Evolutionary conservation across 371 early-diverging fungal genomes (phyloP).

Genomic region (Syncephalastrum racemosum): DNA sequence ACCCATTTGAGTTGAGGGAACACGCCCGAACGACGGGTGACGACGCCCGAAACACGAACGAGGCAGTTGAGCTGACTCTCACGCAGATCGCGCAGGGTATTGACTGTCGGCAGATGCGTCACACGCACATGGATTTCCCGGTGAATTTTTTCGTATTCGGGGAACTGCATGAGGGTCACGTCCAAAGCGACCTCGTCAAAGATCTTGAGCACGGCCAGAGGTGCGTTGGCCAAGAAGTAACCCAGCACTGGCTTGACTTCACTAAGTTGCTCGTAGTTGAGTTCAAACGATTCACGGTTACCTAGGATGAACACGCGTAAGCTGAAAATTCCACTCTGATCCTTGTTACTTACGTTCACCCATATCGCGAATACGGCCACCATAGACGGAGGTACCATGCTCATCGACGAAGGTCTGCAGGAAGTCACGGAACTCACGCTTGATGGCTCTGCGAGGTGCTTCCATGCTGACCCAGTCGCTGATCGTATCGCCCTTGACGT

Average conservation of each 20-base stretch:
- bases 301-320: slow-evolving; percentile 26
- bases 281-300: slow-evolving; percentile 89
- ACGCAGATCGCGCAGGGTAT: slow-evolving; percentile 90
- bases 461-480: slow-evolving; percentile 81
- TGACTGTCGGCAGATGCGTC: slow-evolving; percentile 84
- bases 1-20: slow-evolving; percentile 98
- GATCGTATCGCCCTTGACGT: slow-evolving; percentile 60
- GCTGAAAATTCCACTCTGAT: background rate
- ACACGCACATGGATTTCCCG: slow-evolving; percentile 96
- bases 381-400: slow-evolving; percentile 89
- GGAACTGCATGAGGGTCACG: slow-evolving; percentile 87
- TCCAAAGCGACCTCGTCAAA: slow-evolving; percentile 94
- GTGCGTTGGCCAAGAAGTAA: slow-evolving; percentile 86
- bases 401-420: slow-evolving; percentile 83
- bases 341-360: slow-evolving; percentile 67
- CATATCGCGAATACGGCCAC: slow-evolving; percentile 85
- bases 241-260: slow-evolving; percentile 79
- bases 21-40: slow-evolving; percentile 94
- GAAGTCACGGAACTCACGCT: slow-evolving; percentile 86
- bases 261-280: slow-evolving; percentile 82
- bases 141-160: slow-evolving; percentile 91
- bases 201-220: slow-evolving; percentile 84
- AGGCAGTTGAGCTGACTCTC: slow-evolving; percentile 94
- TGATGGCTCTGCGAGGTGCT: slow-evolving; percentile 77
- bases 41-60: slow-evolving; percentile 94